Base-by-base conservation (phyloP, 1,139 yeast genomes). In the Geotrichum cucujoidarum region DNA sequence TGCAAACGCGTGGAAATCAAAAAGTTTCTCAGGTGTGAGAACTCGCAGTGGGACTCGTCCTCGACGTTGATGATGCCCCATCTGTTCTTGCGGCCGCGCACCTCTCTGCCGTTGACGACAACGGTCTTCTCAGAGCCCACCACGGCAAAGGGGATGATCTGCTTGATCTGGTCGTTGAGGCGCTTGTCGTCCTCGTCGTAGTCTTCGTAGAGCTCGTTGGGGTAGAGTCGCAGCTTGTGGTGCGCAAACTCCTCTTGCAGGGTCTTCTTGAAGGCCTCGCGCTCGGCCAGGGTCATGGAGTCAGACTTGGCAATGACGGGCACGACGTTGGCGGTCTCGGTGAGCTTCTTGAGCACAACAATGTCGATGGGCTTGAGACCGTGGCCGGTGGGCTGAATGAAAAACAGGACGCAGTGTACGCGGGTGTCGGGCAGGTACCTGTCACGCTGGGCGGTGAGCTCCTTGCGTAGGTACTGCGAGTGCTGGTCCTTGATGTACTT, bases 401-500 rank as follows among this genome's bases (percentile, higher is more conserved):
- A 92, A 69, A 88, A 92, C 61, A 92, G 74, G 48, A 90, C 84
- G 61, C 95, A 89, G 72, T 92, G 98, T 49, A 92, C 95, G 62
- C 97, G 78, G n/a, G 97, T 79, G 68, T 92, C 98, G 39, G 77
- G 77, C 54, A 90, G 84, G 62, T 75, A 72, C 67, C 78, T 79
- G 62, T 90, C 97, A 68, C 98, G 83, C 63, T 87, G 90, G 5
- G 98, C 97, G 31, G 97, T 92, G 66, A 92, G 81, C 71, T 92
- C 98, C 68, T 87, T 87, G 70, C 97, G 83, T 65, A 92, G 76
- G 66, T 86, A 92, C 61, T 83, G 85, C 30, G 95, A 85, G 68
- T 92, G 95, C 71, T 92, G 98, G 67, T 92, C 98, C 71, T 90
- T 89, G 65, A 92, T 88, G 69, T 90, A 90, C 70, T 88, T 89